These are phyloP conservation scores for Suillus plorans DNA, from an alignment of 768 basidiomycete species.

Conservation along the genomic window DNA sequence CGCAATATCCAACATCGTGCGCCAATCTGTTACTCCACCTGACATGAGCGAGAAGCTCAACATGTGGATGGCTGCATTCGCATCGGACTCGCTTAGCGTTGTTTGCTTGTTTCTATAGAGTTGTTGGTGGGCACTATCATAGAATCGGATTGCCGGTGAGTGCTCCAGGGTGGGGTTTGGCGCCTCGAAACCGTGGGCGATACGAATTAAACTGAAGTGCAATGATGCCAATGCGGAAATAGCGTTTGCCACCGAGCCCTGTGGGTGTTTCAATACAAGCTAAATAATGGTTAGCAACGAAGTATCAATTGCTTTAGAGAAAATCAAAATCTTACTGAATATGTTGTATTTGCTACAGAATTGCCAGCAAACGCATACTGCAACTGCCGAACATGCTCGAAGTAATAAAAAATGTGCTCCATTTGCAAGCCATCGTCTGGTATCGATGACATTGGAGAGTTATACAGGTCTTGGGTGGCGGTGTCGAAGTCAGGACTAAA, in stretches of 20 bases:
- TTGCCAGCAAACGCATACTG: conserved; percentile 68
- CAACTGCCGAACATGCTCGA: conserved; percentile 64
- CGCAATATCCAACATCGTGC: conserved; percentile 63
- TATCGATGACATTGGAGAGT: conserved; percentile 26
- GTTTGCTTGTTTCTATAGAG: conserved; percentile 56
- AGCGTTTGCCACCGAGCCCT: conserved; percentile 69
- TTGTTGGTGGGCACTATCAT: conserved; percentile 66
- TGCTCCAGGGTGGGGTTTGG: conserved; percentile 52
- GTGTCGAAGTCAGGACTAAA: conserved; percentile 37
- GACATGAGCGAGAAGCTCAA: conserved; percentile 72
- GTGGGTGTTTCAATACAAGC: conserved; percentile 63
- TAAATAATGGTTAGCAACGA: conserved; percentile 16
- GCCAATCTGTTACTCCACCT: conserved; percentile 70
- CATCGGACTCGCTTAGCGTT: conserved; percentile 63
- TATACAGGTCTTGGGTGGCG: conserved; percentile 30
- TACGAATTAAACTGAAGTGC: conserved; percentile 61
- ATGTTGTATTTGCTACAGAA: conserved; percentile 60
- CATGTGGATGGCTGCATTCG: conserved; percentile 76
- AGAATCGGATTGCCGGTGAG: conserved; percentile 62
- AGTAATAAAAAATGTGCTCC: conserved; percentile 72
- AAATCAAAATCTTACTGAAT: conserved; percentile 52
- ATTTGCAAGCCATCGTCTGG: conserved; percentile 47
- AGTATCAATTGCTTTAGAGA: not conserved
- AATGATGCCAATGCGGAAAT: conserved; percentile 75
- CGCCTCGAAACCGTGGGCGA: conserved; percentile 61